Evolutionary conservation across 2,329 filamentous ascomycete genomes (phyloP), one percentile per base, ranked within the genome.

Genomic region (Orbilia brochopaga): DNA sequence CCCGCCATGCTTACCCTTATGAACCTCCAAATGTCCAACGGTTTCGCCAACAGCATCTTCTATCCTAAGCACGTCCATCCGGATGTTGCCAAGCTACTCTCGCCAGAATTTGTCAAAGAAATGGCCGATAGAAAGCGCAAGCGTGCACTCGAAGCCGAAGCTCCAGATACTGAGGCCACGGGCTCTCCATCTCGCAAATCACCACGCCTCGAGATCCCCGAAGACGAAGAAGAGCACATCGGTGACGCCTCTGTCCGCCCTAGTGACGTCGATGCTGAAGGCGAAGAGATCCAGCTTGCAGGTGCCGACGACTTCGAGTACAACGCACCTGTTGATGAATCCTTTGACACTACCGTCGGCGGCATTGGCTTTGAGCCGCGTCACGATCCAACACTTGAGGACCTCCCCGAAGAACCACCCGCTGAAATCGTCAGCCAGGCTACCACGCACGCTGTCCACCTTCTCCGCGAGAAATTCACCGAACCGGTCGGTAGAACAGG

Each of bases 391-490:
- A 89, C 90, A 10, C 80, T 91, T 2, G 85, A 92, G 2, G 90
- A 94, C 77, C 90, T 92, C 10, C 87, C 87, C 30, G 92, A 97
- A 23, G 60, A 64, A 32, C 66, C 66, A 4, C 54, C 30, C 32
- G 59, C 59, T 5, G 59, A 70, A 55, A 70, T 70, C n/a, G 66
- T 70, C 40, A 70, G 66, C 0, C 81, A 96, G 17, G 92, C 91
- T 70, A 99, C 94, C 10, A 94, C 95, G 80, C 92, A 96, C 77
- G 94, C 94, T 35, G 95, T 99, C 19, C 93, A 99, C 79, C 86
- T 97, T 59, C 86, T 99, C 7, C 89, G 94, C 61, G 92, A 97
- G 67, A 85, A 90, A 24, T 96, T 99, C 74, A 91, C 92, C 23
- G 79, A 86, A 17, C 87, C 90, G 32, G 88, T 87, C 32, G 66